A percentile compares a stretch with the other conserved stretches of the same genome.
Conservation (phyloP, 1,139 yeast genomes). For the Suhomyces guaymorum region DNA sequence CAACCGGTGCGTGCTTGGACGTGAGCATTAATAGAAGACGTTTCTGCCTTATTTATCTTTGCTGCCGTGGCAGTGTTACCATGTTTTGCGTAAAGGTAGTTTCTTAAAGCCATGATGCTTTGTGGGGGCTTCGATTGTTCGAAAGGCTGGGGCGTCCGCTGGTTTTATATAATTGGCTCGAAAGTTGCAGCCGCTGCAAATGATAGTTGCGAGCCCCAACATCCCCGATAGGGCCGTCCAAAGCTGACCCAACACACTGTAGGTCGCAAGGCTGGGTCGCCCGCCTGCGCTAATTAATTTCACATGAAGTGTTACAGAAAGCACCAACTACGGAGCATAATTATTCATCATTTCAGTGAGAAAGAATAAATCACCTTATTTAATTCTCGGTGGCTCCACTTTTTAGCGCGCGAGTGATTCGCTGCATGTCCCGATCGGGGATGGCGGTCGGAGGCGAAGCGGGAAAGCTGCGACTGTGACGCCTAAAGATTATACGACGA, state of each 20-base stretch:
- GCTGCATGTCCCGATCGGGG: background rate
- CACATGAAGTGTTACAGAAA: too few species aligned
- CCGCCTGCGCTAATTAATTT: too few species aligned
- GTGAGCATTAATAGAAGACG: constrained; percentile 2
- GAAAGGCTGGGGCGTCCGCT: too few species aligned
- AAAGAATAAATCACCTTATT: background rate
- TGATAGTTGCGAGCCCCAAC: background rate
- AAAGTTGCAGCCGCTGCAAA: constrained; percentile 4
- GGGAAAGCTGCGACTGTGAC: too few species aligned
- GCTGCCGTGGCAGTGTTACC: constrained; percentile 22
- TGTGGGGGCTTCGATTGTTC: too few species aligned
- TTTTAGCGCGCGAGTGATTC: background rate
- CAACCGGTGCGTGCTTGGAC: constrained; percentile 16
- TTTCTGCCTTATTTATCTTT: constrained; percentile 25
- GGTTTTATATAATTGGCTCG: constrained; percentile 1
- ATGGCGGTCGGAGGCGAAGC: too few species aligned
- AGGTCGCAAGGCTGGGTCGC: too few species aligned
- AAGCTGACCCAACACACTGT: too few species aligned
- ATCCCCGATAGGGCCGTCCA: too few species aligned
- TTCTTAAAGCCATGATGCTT: constrained; percentile 46
- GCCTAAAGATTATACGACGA: too few species aligned
- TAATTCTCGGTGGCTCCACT: background rate
- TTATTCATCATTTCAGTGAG: too few species aligned
- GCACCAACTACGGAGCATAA: too few species aligned
- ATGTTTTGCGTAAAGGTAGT: constrained; percentile 46